Base-by-base conservation (phyloP, 495 filamentous ascomycete genomes). In the Rhypophila decipiens region DNA sequence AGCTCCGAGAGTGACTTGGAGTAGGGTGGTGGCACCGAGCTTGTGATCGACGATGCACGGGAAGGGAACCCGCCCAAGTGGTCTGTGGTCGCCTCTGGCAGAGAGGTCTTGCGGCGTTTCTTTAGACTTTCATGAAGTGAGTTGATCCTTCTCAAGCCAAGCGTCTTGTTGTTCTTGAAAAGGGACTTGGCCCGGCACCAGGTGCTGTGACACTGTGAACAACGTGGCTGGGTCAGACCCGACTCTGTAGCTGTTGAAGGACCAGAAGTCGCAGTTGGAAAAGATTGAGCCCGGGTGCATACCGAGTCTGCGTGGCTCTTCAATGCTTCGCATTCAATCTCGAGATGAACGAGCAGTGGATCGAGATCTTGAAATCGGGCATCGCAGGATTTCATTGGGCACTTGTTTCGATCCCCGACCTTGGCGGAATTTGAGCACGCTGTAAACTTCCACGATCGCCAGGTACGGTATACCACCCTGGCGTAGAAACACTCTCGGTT, bases 181-280 rank as follows among this genome's bases (percentile, higher is more conserved):
- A 33, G 17, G 13, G 22, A 31, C 41, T 44, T 44, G 4, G 41
- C 34, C 41, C 41, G 19, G 23, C 24, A 18, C 41, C 41, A 44
- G 4, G 4, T 23, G 12, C 41, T 31, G 19, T 33, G 23, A 27
- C 41, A n/a, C 5, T 15, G 13, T n/a, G n/a, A n/a, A n/a, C n/a
- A n/a, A n/a, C n/a, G n/a, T n/a, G n/a, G n/a, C n/a, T n/a, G n/a
- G n/a, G n/a, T n/a, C n/a, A n/a, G n/a, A n/a, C n/a, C n/a, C n/a
- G n/a, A n/a, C n/a, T n/a, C n/a, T n/a, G n/a, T n/a, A n/a, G n/a
- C n/a, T n/a, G n/a, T n/a, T n/a, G n/a, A n/a, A n/a, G n/a, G n/a
- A n/a, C n/a, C n/a, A 4, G 11, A 19, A 5, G 41, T 15, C 8
- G 41, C 3, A n/a, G 41, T 34, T 5, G 13, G 13, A 17, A 27